Conservation (phyloP, 1,139 yeast genomes). For the Pichia sp. region DNA sequence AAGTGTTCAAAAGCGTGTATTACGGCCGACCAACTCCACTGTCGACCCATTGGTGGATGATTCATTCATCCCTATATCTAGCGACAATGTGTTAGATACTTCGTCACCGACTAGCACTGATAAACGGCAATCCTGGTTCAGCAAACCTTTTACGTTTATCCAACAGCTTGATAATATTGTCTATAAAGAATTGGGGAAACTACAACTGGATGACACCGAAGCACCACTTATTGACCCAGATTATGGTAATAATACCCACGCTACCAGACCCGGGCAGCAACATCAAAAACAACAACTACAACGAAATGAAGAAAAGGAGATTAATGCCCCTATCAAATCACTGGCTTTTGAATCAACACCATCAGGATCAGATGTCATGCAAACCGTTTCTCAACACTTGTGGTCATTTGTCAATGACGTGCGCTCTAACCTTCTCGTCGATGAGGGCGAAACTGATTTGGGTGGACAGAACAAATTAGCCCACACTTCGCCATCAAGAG, state of each 20-base stretch:
- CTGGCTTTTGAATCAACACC: conserved; percentile 14
- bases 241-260: too few species aligned
- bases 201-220: too few species aligned
- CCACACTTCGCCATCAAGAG: neutral
- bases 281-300: too few species aligned
- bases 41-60: conserved; percentile 20
- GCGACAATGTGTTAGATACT: too few species aligned
- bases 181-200: conserved; percentile 46
- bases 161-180: conserved; percentile 65
- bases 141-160: conserved; percentile 53
- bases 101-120: conserved; percentile 1
- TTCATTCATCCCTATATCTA: conserved; percentile 8
- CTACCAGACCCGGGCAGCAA: too few species aligned
- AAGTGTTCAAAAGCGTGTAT: conserved; percentile 11
- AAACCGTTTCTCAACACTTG: conserved; percentile 25
- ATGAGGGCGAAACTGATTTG: conserved; percentile 7
- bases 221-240: too few species aligned
- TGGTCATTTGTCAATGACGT: conserved; percentile 30
- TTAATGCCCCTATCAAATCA: conserved; percentile 20
- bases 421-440: conserved; percentile 21
- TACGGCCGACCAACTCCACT: conserved; percentile 12
- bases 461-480: too few species aligned
- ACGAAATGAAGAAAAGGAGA: neutral
- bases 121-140: conserved; percentile 31
- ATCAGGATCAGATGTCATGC: conserved; percentile 24